Evolutionary conservation across 1,284 basidiomycete genomes (phyloP).

Genomic region (Tilletia setariae): DNA sequence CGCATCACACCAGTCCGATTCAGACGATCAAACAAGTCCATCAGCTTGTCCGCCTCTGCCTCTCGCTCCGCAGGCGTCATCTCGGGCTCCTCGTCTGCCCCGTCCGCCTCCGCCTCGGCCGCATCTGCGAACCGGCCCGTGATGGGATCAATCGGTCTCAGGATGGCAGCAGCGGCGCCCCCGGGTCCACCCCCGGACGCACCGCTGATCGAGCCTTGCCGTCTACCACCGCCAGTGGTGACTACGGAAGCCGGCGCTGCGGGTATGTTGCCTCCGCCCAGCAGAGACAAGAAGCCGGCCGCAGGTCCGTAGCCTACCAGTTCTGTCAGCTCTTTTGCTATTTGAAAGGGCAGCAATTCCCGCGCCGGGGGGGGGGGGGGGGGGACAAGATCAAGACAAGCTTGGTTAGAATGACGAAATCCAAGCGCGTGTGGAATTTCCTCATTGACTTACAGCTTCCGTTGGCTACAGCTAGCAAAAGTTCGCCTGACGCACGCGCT

Average conservation of each 20-base stretch:
- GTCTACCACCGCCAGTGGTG: not conserved
- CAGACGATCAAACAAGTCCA: slow-evolving; percentile 43
- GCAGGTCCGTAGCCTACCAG: slow-evolving; percentile 46
- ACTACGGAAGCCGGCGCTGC: not conserved
- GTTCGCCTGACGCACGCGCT: slow-evolving; percentile 38
- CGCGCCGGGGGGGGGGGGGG: too few species aligned
- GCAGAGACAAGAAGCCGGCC: slow-evolving; percentile 34
- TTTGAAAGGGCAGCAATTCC: too few species aligned
- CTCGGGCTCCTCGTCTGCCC: slow-evolving; percentile 26
- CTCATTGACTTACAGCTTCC: slow-evolving; percentile 24
- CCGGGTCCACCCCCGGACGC: too few species aligned
- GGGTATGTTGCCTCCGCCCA: not conserved
- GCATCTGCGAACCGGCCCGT: slow-evolving; percentile 38
- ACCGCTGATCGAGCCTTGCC: too few species aligned
- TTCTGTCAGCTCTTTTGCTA: slow-evolving; percentile 30
- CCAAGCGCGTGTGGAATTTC: too few species aligned
- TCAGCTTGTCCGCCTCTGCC: slow-evolving; percentile 39
- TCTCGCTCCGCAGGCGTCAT: slow-evolving; percentile 46
- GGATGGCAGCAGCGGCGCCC: not conserved
- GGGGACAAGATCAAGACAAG: not conserved
- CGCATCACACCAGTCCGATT: slow-evolving; percentile 41
- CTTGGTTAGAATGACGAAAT: too few species aligned
- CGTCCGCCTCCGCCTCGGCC: slow-evolving; percentile 27
- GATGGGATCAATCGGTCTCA: slow-evolving; percentile 34
- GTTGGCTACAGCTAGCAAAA: slow-evolving; percentile 35